These are phyloP conservation scores for Candida stauntonica DNA, from an alignment of 805 yeast genomes.

Conservation along the genomic window DNA sequence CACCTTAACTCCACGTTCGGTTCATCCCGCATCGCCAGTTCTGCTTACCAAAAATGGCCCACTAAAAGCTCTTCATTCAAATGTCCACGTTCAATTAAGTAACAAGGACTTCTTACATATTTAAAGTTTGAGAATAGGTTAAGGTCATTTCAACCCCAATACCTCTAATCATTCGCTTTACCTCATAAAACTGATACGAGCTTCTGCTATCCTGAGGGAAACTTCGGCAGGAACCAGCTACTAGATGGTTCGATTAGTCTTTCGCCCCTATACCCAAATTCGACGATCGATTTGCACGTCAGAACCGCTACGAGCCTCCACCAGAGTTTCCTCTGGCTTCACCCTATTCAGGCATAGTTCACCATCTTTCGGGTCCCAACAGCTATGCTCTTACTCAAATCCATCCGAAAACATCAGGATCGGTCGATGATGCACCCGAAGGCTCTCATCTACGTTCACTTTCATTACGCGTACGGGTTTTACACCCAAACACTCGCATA, in stretches of 20 bases:
- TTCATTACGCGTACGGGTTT: background rate
- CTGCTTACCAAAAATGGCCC: background rate
- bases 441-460: constrained; percentile 2
- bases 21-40: background rate
- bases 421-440: constrained; percentile 4
- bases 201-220: background rate
- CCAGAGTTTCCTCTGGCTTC: background rate
- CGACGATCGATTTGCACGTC: background rate
- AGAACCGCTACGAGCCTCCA: background rate
- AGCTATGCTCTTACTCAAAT: constrained; percentile 5
- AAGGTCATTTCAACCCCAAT: background rate
- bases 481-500: background rate
- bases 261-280: background rate
- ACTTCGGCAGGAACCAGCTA: background rate
- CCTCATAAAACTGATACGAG: background rate
- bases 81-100: background rate
- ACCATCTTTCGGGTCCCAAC: constrained; percentile 5
- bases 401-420: constrained; percentile 4
- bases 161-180: background rate
- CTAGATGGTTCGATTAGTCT: background rate
- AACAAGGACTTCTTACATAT: background rate
- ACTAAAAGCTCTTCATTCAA: background rate
- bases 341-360: constrained; percentile 3
- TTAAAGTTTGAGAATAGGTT: background rate
- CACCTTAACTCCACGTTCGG: background rate